phyloP scores from a whole-genome alignment of 2,329 filamentous ascomycete genomes.

The Albophoma yamanashiensis region DNA sequence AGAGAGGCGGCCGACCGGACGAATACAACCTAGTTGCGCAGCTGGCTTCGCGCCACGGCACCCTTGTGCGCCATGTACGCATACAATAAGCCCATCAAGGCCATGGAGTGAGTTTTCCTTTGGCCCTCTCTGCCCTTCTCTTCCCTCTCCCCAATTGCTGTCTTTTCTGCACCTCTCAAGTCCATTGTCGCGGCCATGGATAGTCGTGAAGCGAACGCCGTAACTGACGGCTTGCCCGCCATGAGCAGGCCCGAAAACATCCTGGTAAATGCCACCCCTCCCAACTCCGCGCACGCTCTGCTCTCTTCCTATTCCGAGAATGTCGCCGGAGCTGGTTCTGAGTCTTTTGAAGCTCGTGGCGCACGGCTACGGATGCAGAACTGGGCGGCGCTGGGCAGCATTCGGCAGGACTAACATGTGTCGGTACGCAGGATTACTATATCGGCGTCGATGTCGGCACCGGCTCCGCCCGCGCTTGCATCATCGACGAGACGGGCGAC shows the following conservation, averaged over 20 bases:
- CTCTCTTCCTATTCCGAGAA: too few species aligned
- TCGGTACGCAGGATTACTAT: conserved; percentile 39
- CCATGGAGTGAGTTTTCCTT: conserved; percentile 23
- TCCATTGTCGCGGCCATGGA: conserved; percentile 3
- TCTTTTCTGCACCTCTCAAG: not conserved
- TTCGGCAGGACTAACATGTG: not conserved
- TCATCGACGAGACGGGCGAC: conserved; percentile 85
- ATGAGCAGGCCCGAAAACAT: conserved; percentile 23
- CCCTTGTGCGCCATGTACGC: conserved; percentile 17
- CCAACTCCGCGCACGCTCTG: not conserved
- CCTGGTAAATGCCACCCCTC: conserved; percentile 13
- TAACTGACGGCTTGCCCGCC: conserved; percentile 9
- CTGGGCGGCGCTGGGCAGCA: not conserved
- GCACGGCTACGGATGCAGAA: not conserved
- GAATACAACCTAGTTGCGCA: not conserved
- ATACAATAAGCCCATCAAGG: conserved; percentile 25
- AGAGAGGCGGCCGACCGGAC: not conserved
- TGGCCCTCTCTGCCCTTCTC: not conserved
- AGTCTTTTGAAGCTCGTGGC: not conserved
- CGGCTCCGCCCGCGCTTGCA: conserved; percentile 87
- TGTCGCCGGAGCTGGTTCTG: not conserved
- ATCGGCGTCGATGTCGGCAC: conserved; percentile 95
- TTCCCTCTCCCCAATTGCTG: not conserved
- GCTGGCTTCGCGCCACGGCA: not conserved
- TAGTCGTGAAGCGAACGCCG: conserved; percentile 4